These are phyloP conservation scores for Letharia columbiana DNA, from an alignment of 495 filamentous ascomycete genomes.

Conservation along the genomic window DNA sequence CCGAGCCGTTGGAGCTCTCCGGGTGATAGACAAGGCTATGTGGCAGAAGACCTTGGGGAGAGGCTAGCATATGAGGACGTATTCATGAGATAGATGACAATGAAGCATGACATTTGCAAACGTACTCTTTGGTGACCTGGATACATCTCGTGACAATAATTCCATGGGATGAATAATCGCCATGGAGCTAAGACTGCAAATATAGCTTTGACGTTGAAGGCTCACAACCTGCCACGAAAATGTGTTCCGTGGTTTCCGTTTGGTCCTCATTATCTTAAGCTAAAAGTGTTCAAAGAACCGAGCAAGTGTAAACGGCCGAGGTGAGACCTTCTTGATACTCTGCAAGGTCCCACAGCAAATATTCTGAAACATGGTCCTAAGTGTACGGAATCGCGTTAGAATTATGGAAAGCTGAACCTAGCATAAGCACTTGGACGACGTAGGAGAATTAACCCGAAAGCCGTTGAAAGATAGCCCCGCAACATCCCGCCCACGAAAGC, in stretches of 20 bases:
- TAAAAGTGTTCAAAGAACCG: not conserved
- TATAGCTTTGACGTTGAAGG: not conserved
- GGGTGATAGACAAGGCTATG: not conserved
- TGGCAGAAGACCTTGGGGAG: not conserved
- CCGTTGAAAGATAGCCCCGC: not conserved
- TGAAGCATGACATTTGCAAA: constrained; percentile 6
- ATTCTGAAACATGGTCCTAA: not conserved
- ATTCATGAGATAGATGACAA: constrained; percentile 12
- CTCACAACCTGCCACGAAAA: not conserved
- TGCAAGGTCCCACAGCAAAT: not conserved
- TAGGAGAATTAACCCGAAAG: constrained; percentile 5
- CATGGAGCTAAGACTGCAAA: not conserved
- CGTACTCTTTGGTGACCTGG: not conserved
- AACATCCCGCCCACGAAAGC: not conserved
- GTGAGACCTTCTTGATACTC: not conserved
- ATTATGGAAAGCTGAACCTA: not conserved
- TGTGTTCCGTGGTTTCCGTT: not conserved
- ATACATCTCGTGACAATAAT: not conserved
- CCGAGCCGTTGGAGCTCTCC: not conserved
- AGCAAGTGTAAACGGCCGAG: not conserved
- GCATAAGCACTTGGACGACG: not conserved
- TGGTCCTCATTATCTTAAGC: not conserved
- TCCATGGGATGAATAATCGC: not conserved
- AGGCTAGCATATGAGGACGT: not conserved
- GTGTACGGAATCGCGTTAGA: not conserved